Percentiles rank a stretch among this genome's conserved stretches.
phyloP scores from a whole-genome alignment of 2,329 filamentous ascomycete species.

The Clonostachys chloroleuca region DNA sequence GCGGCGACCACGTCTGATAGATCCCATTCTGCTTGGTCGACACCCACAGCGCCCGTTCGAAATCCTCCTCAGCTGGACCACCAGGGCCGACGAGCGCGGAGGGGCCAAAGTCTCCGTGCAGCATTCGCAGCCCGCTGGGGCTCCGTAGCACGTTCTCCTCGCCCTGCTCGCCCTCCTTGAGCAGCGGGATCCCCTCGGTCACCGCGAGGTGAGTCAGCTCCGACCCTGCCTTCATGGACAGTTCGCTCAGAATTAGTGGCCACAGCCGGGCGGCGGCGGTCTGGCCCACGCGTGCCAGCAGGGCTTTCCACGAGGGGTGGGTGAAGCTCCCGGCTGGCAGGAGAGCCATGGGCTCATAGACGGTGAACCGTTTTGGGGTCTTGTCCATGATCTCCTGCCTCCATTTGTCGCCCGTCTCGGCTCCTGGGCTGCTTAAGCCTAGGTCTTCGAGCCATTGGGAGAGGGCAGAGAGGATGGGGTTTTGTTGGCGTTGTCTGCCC shows the following conservation, averaged over 20 bases:
- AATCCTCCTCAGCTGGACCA: constrained; percentile 37
- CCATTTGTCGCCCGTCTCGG: constrained; percentile 3
- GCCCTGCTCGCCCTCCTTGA: constrained; percentile 16
- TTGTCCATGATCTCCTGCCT: constrained; percentile 24
- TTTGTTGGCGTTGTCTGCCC: constrained; percentile 5
- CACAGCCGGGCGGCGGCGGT: constrained; percentile 33
- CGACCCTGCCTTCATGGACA: constrained; percentile 32
- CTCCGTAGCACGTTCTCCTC: constrained; percentile 68
- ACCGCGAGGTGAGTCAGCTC: constrained; percentile 52
- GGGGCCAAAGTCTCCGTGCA: constrained; percentile 73
- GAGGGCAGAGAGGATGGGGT: constrained; percentile 23
- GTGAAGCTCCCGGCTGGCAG: constrained; percentile 56
- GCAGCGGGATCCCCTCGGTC: constrained; percentile 57
- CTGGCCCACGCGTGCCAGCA: constrained; percentile 16
- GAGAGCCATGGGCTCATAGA: constrained; percentile 58
- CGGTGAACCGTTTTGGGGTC: constrained; percentile 53
- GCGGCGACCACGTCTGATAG: constrained; percentile 78
- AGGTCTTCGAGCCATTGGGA: constrained; percentile 16
- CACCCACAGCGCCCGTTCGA: constrained; percentile 72
- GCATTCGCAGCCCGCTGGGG: constrained; percentile 63
- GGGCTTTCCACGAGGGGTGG: constrained; percentile 27
- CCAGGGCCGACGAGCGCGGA: neutral
- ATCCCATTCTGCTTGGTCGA: constrained; percentile 75
- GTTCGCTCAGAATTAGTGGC: constrained; percentile 36
- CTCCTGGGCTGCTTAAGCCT: neutral